A percentile compares a stretch with the other conserved stretches of the same genome.
phyloP scores from a whole-genome alignment of 1,139 yeast species.

The Suhomyces bolitotheri region DNA sequence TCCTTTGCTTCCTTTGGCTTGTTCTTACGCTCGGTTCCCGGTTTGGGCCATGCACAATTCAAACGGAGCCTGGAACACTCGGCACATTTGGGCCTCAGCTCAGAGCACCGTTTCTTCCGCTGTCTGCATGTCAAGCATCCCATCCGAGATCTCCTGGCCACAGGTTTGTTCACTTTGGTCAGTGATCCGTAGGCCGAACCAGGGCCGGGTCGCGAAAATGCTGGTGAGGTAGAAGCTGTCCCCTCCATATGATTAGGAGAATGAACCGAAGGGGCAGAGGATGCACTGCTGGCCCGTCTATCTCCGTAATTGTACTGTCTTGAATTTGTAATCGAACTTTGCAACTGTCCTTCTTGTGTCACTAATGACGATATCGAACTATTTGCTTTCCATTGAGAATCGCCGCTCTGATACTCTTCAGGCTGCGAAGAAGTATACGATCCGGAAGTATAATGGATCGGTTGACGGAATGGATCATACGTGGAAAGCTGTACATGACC shows the following conservation, averaged over 20 bases:
- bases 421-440: conserved; percentile 3
- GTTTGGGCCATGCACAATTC: conserved; percentile 52
- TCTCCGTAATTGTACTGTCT: conserved; percentile 1
- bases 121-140: conserved; percentile 51
- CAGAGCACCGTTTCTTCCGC: conserved; percentile 48
- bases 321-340: not conserved
- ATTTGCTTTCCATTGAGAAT: conserved; percentile 5
- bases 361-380: conserved; percentile 1
- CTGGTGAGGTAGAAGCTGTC: conserved; percentile 5
- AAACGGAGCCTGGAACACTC: conserved; percentile 45
- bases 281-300: conserved; percentile 1
- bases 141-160: conserved; percentile 42
- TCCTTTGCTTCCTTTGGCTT: conserved; percentile 50
- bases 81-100: conserved; percentile 42
- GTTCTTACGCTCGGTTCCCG: conserved; percentile 51
- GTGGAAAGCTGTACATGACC: conserved; percentile 1
- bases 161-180: conserved; percentile 15
- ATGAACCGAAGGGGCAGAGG: conserved; percentile 3
- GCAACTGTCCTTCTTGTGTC: not conserved
- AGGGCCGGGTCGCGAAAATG: conserved; percentile 3
- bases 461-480: conserved; percentile 5
- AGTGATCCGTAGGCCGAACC: conserved; percentile 2
- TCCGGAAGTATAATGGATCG: conserved; percentile 3
- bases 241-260: conserved; percentile 5
- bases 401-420: conserved; percentile 4